Percentiles rank a stretch among this genome's conserved stretches.
Evolutionary conservation across 805 yeast genomes (phyloP).

Genomic region (Yarrowia deformans): DNA sequence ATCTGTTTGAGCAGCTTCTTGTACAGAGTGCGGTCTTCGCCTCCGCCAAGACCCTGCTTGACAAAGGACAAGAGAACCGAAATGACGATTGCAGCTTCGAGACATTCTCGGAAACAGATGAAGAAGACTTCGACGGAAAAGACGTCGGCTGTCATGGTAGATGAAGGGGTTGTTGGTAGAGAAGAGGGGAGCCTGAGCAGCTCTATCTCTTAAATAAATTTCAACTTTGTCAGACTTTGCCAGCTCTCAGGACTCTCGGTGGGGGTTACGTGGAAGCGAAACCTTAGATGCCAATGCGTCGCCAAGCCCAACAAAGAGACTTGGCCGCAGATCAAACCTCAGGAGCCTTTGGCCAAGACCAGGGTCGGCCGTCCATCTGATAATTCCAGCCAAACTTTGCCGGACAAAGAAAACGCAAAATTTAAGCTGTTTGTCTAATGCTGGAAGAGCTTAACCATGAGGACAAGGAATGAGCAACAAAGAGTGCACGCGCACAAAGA

Average conservation of each 20-base stretch:
- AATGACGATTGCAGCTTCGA: constrained; percentile 91
- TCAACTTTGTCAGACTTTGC: too few relatives aligned
- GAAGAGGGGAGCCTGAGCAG: background rate
- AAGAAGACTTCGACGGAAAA: constrained; percentile 76
- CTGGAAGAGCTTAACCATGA: background rate
- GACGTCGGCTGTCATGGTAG: constrained; percentile 51
- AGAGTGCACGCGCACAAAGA: background rate
- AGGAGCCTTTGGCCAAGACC: background rate
- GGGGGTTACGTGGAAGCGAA: too few relatives aligned
- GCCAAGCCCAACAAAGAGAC: constrained; percentile 16
- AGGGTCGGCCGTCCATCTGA: constrained; percentile 21
- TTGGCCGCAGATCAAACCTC: background rate
- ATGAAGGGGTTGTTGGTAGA: background rate
- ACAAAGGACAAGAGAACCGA: constrained; percentile 91
- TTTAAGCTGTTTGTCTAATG: constrained; percentile 1
- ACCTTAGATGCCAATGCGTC: constrained; percentile 38
- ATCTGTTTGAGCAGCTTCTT: constrained; percentile 76
- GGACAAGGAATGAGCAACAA: background rate
- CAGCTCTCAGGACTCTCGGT: too few relatives aligned
- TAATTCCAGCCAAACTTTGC: background rate
- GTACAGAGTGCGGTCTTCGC: constrained; percentile 55
- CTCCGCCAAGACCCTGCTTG: constrained; percentile 67
- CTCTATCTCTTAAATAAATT: constrained; percentile 21
- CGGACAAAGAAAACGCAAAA: constrained; percentile 10
- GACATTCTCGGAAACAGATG: constrained; percentile 89